Evolutionary conservation across 768 basidiomycete genomes (phyloP), one percentile per base, ranked within the genome.

Genomic region (Podaxis mareebaensis): DNA sequence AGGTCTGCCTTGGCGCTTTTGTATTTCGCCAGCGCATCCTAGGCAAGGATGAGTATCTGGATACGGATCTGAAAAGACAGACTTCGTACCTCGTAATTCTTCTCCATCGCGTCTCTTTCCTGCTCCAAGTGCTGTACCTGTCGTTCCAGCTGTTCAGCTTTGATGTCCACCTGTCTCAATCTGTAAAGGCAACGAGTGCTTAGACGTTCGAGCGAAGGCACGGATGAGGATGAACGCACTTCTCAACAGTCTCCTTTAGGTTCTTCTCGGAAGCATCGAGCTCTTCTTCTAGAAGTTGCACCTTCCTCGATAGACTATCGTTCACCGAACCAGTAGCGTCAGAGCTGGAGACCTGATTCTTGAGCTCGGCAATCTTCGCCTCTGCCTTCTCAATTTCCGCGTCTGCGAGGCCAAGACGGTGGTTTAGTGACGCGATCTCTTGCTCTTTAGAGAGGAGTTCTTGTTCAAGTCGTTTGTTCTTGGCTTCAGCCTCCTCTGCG

Each of bases 61-160:
- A 64, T 46, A 60, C 28, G n/a, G 30, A 22, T 33, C 46, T 55
- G 53, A 60, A 39, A 33, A 53, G 4, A 7, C 15, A 24, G 36
- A 26, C 39, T 33, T 33, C 86, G 70, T 70, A 94, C 95, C 83
- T 96, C 96, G 79, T 86, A 92, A 78, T 96, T 98, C 83, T 89
- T 86, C 86, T 97, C 96, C 93, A 92, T 95, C 44, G 74, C 70
- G 74, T 99, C 96, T 56, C 96, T 88, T 76, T 99, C 97, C 72
- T 92, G 87, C 74, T 98, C 96, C 53, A 86, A 80, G 49, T 92
- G 85, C 67, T 87, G 81, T 20, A 97, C 88, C 73, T 96, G 93
- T 54, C 95, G 87, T 78, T 98, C 96, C 73, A 93, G 97, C 79
- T 99, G 95, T 76, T 99, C 97, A 10, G 96, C 96, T 81, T 98